Evolutionary conservation across 148 eudicot genomes (phyloP).

Genomic region (Euryodendron excelsum): DNA sequence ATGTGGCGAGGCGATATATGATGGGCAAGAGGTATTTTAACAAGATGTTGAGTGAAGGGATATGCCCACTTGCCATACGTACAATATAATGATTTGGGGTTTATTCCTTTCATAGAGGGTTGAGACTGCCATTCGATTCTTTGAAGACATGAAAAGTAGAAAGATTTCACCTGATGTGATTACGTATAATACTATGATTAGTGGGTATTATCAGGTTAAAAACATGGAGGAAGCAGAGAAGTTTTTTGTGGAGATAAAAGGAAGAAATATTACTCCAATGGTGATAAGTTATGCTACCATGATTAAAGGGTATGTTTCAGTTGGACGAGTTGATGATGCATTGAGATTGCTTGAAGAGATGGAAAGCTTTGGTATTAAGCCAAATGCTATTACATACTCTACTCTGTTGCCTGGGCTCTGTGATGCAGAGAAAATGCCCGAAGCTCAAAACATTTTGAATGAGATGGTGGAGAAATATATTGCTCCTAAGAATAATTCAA

Average conservation of each 20-base stretch:
- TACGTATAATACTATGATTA: constrained; percentile 83
- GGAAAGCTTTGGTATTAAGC: constrained; percentile 61
- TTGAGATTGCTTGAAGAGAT: constrained; percentile 78
- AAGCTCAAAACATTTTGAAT: constrained; percentile 56
- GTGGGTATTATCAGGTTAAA: constrained; percentile 63
- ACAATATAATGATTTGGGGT: constrained; percentile 81
- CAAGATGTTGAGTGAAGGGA: constrained; percentile 81
- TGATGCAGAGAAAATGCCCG: constrained; percentile 70
- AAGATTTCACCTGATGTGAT: constrained; percentile 76
- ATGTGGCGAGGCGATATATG: constrained; percentile 83
- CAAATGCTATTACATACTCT: constrained; percentile 73
- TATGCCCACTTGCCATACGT: constrained; percentile 73
- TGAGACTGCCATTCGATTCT: constrained; percentile 69
- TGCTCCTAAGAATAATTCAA: constrained; percentile 62
- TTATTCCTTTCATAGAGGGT: constrained; percentile 64
- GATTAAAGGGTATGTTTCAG: constrained; percentile 82
- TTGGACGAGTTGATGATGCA: constrained; percentile 74
- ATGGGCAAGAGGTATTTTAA: constrained; percentile 93
- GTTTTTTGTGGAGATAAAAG: constrained; percentile 85
- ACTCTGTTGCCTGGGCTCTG: constrained; percentile 87
- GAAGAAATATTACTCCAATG: constrained; percentile 65
- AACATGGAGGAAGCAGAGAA: constrained; percentile 86
- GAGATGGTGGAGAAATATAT: constrained; percentile 70
- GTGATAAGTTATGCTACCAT: constrained; percentile 78
- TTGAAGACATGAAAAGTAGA: constrained; percentile 75